Conservation (phyloP, 495 filamentous ascomycete species). For the Tuber aestivum region DNA sequence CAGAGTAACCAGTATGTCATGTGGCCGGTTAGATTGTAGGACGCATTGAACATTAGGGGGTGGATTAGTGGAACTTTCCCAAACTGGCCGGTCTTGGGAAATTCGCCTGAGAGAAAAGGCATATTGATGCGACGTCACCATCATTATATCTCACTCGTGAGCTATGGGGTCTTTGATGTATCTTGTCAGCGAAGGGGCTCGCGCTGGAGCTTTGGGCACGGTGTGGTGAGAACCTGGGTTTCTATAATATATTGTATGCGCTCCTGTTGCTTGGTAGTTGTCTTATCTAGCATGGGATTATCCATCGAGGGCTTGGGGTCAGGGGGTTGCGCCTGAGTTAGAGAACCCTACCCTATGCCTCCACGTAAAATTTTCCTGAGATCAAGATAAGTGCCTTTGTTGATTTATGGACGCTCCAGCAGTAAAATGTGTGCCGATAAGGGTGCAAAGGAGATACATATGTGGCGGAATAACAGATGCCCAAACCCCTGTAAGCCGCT, state of each 20-base stretch:
- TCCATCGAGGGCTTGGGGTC: not conserved
- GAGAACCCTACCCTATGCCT: not conserved
- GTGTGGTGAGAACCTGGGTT: not conserved
- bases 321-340: not conserved
- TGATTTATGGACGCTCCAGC: not conserved
- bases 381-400: not conserved
- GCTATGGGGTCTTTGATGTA: not conserved
- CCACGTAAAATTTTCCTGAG: not conserved
- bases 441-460: not conserved
- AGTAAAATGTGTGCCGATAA: not conserved
- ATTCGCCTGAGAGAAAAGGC: not conserved
- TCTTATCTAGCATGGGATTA: not conserved
- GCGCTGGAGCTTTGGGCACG: not conserved
- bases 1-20: not conserved
- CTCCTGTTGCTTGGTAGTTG: not conserved
- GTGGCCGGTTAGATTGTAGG: not conserved
- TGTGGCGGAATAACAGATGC: not conserved
- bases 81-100: not conserved
- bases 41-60: not conserved
- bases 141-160: not conserved
- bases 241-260: not conserved
- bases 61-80: not conserved
- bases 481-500: not conserved
- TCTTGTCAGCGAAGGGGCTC: not conserved
- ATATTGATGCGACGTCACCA: not conserved